These are phyloP conservation scores for Hymenoscyphus repandus DNA, from an alignment of 2,329 filamentous ascomycete genomes.

Conservation along the genomic window DNA sequence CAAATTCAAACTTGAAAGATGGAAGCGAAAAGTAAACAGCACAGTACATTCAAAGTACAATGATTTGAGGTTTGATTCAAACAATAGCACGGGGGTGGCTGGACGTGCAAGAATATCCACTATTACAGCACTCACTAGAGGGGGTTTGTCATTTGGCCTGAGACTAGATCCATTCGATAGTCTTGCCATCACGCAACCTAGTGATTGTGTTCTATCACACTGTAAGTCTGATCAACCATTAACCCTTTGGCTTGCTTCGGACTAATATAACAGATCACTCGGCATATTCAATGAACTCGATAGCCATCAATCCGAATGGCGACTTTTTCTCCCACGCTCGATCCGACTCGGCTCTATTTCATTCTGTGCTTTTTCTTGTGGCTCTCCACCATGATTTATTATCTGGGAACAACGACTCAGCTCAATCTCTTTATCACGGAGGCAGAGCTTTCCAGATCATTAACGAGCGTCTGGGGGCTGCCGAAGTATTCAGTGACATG, in stretches of 20 bases:
- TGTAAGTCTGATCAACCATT: no score
- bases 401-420: conserved; percentile 9
- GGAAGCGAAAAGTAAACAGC: no score
- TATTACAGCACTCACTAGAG: no score
- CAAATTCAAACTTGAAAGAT: conserved; percentile 15
- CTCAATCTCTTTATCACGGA: conserved; percentile 14
- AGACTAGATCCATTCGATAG: no score
- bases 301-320: conserved; percentile 14
- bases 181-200: no score
- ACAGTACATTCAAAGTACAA: no score
- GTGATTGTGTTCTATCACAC: no score
- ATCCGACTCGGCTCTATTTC: conserved; percentile 13
- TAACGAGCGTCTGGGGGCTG: conserved; percentile 9
- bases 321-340: conserved; percentile 12
- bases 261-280: conserved; percentile 9
- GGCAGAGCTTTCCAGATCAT: conserved; percentile 16
- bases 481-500: conserved; percentile 4
- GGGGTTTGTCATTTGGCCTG: no score
- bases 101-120: no score
- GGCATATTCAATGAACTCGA: conserved; percentile 15
- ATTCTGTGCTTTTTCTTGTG: conserved; percentile 17
- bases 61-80: no score
- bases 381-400: conserved; percentile 13
- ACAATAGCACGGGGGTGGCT: no score
- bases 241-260: no score